Evolutionary conservation across 345 rosid species (phyloP).

Genomic region (Garcia nutans): DNA sequence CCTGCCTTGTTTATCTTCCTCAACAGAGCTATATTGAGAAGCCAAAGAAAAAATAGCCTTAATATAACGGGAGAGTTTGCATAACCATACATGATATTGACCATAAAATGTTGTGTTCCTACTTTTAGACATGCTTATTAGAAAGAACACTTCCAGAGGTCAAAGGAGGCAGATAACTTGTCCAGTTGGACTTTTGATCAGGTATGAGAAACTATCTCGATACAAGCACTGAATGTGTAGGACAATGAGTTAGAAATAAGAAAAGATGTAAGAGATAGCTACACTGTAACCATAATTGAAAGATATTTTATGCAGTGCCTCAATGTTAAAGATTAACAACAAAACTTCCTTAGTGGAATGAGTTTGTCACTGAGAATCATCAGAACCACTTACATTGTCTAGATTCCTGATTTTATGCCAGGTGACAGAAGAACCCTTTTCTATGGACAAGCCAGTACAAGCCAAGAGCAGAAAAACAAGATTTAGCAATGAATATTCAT

Average conservation of each 20-base stretch:
- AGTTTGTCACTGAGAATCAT: not conserved
- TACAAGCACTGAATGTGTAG: not conserved
- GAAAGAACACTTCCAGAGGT: not conserved
- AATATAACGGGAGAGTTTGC: not conserved
- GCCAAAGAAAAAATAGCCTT: not conserved
- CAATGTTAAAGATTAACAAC: not conserved
- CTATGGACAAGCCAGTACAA: not conserved
- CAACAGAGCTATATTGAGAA: not conserved
- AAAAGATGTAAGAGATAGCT: not conserved
- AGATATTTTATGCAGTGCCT: not conserved
- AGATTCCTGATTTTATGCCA: not conserved
- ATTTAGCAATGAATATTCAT: not conserved
- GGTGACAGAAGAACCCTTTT: not conserved
- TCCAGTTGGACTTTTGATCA: not conserved
- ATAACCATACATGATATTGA: not conserved
- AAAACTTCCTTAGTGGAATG: not conserved
- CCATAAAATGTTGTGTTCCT: not conserved
- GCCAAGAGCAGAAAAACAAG: not conserved
- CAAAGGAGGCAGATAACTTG: not conserved
- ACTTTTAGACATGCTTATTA: not conserved
- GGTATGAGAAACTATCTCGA: not conserved
- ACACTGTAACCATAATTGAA: not conserved
- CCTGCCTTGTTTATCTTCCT: not conserved
- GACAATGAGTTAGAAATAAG: not conserved
- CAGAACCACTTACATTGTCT: not conserved